Base-by-base conservation (phyloP, 192 early-diverging fungal genomes). In the Coemansia sp. region DNA sequence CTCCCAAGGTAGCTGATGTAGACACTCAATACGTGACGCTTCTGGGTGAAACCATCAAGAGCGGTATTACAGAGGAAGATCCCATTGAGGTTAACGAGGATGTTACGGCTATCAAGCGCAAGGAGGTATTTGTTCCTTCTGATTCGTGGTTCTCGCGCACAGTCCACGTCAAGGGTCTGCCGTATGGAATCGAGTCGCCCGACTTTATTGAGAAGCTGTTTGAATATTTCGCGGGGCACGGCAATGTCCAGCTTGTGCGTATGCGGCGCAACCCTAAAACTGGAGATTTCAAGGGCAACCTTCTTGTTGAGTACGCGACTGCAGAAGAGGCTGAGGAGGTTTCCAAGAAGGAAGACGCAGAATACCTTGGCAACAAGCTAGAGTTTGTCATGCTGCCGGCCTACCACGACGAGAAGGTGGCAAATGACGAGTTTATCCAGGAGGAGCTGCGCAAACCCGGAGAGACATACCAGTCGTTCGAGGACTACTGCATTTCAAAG, bases 361-460 rank as follows among this genome's bases (percentile, higher is more conserved):
- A 56, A 48, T 72, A 47, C 44, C 34, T 64, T 22, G 53, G 45
- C 12, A 22, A 52, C 55, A 69, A 59, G 70, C 65, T 73, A 13
- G 62, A 52, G 44, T 41, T 53, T 1, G 34, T 45, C n/a, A 21
- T 66, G 54, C 66, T 79, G 40, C 19, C 50, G 0, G 67, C 69
- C n/a, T 79, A 79, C 76, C 76, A 69, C 43, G 76, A 73, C 51
- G 67, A 66, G 53, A 79, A 79, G 71, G 45, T 53, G 65, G 70
- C 55, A 4, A 57, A 43, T 7, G 66, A 60, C 30, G 70, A 79
- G 48, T 79, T 63, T 27, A 66, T 79, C 24, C 76, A 73, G 59
- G 54, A 53, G 21, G 76, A 79, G 60, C 59, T 79, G 67, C 70
- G 44, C n/a, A 69, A 69, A 54, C 76, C 76, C 24, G 62, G 66